Evolutionary conservation across 164 flowering plant species (phyloP).

Genomic region (Vitis rotundifolia): DNA sequence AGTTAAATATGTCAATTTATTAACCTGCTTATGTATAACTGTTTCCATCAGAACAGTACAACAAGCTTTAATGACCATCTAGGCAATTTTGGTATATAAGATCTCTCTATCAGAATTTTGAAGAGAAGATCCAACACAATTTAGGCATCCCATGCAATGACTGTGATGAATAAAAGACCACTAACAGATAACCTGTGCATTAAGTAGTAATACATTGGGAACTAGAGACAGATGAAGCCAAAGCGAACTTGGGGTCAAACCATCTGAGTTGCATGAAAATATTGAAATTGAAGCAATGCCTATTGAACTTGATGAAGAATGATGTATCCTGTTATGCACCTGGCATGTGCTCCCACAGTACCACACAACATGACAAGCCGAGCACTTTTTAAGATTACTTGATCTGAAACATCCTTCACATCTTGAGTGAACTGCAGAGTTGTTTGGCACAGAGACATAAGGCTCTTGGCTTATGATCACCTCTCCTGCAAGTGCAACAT

Average conservation of each 20-base stretch:
- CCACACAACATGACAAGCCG: conserved; percentile 77
- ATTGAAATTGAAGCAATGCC: neutral
- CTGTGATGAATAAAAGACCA: too few species aligned
- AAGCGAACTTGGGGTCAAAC: neutral
- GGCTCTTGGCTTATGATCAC: conserved; percentile 80
- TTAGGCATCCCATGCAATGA: too few species aligned
- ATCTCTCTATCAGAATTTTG: too few species aligned
- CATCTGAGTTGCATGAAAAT: neutral
- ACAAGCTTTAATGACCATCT: too few species aligned
- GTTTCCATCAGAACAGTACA: too few species aligned
- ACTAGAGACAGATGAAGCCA: neutral
- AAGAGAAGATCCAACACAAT: too few species aligned
- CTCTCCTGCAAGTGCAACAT: conserved; percentile 56
- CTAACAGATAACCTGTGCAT: too few species aligned
- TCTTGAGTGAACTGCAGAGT: conserved; percentile 36
- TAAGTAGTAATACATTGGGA: neutral
- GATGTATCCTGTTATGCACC: conserved; percentile 36
- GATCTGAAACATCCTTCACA: conserved; percentile 80
- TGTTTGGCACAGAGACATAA: conserved; percentile 71
- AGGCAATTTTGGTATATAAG: too few species aligned
- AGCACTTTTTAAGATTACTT: conserved; percentile 69
- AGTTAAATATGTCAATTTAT: too few species aligned
- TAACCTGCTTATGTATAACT: too few species aligned
- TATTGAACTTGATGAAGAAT: neutral
- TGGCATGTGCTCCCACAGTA: conserved; percentile 89